Evolutionary conservation across 2,329 filamentous ascomycete genomes (phyloP), one percentile per base, ranked within the genome.

Genomic region (Xylariaceae sp.): DNA sequence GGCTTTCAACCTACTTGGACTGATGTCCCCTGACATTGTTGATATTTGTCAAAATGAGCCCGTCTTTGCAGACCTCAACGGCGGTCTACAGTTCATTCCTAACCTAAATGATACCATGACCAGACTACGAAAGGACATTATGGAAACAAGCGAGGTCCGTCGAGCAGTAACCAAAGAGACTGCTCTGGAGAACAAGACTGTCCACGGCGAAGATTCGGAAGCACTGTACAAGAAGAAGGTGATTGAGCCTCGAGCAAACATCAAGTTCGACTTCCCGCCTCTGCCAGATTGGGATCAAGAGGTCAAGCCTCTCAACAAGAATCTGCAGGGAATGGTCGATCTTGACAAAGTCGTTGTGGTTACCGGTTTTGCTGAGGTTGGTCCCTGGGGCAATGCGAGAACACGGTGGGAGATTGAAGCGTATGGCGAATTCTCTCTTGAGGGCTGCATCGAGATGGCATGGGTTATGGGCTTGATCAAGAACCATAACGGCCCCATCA

Each of bases 391-490:
- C 75, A 98, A 97, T 75, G 92, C 93, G 3, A 84, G 93, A 61
- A 98, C 93, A 37, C 84, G 93, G 52, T 98, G 93, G 93, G 93
- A 98, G 74, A 98, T 98, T 92, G 93, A 98, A 68, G 91, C 93
- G 1, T 84, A 91, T 56, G 93, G 93, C 64, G 81, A 95, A 63
- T 98, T 98, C 74, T 97, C 93, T 7, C 81, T 98, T 12, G 94
- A 98, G 69, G 93, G 93, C 22, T 97, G 93, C 62, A 86, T 98
- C 49, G 93, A 98, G 71, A 98, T 98, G 93, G 91, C 93, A 23
- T 98, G 93, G 93, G 89, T 98, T 68, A 98, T 97, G 92, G 93
- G 93, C 63, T 82, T 97, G 49, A 97, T 98, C 75, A 96, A 92
- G 78, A 95, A 98, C 69, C 88, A 95, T 75, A 97, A 97, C 59